Base-by-base conservation (phyloP, 495 filamentous ascomycete species). In the Oidiodendron maius region DNA sequence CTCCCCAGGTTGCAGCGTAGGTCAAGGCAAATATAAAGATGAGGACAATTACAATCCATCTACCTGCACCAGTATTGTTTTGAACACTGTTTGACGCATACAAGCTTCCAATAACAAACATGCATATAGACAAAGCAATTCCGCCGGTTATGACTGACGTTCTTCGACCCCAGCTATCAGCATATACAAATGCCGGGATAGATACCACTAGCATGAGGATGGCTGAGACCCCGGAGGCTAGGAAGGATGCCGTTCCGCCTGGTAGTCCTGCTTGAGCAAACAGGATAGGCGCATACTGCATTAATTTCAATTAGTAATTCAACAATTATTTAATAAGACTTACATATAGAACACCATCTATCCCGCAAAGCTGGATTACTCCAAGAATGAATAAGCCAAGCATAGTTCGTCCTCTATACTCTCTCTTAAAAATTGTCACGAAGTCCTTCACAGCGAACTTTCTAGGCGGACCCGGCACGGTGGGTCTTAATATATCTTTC, bases 111-210 rank as follows among this genome's bases (percentile, higher is more conserved):
- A 69, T 67, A 1, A 63, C 44, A 23, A 69, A 50, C 66, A 71
- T 68, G 39, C 49, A 60, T n/a, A 16, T 48, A 44, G 69, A 61
- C 3, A 77, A 53, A 9, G 67, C 64, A 1, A 79, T 40, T 8
- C 80, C 82, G 13, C 82, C 82, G 16, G 63, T 68, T 18, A 84
- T 71, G 18, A 72, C 69, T n/a, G 68, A 74, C n/a, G 74, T 74
- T 1, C 77, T 76, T 41, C 83, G 75, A 12, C 81, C 78, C 80
- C 79, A 84, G 4, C 16, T n/a, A 52, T 86, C 83, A 1, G 77
- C 74, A 35, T 72, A 75, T 18, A 85, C 52, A 24, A 82, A 64
- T n/a, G 63, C 68, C 13, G 70, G 64, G 45, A 77, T 67, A 12
- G 71, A 66, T 26, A 76, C 51, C 25, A 61, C 62, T 36, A 76